phyloP scores from a whole-genome alignment of 1,139 yeast species.

The Suhomyces kunorum region DNA sequence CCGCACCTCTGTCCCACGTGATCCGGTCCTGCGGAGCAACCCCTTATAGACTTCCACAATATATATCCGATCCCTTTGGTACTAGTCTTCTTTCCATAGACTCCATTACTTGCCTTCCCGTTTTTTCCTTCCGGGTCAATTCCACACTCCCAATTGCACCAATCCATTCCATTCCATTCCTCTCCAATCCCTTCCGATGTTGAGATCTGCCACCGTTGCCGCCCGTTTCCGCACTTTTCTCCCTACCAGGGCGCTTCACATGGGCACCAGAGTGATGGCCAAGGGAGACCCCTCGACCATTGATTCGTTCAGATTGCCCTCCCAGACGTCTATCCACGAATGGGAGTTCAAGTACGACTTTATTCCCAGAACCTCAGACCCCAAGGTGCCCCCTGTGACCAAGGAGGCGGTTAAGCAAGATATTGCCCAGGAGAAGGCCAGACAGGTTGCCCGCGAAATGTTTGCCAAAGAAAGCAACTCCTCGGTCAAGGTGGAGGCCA shows the following conservation, averaged over 20 bases:
- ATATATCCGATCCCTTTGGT: neutral
- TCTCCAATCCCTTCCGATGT: slow-evolving; percentile 1
- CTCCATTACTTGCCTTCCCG: neutral
- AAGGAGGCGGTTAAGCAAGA: slow-evolving; percentile 53
- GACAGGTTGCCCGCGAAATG: slow-evolving; percentile 45
- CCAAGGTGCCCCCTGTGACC: slow-evolving; percentile 55
- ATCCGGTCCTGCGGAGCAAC: slow-evolving; percentile 12
- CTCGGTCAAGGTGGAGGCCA: slow-evolving; percentile 49
- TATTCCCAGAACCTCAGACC: slow-evolving; percentile 44
- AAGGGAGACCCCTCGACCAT: slow-evolving; percentile 50
- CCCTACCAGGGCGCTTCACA: neutral
- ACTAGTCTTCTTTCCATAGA: too few species aligned
- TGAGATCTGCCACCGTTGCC: slow-evolving; percentile 1
- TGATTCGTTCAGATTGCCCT: slow-evolving; percentile 47
- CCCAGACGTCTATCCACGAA: slow-evolving; percentile 50
- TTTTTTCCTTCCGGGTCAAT: neutral
- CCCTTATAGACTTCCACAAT: slow-evolving; percentile 3
- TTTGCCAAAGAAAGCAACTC: slow-evolving; percentile 37
- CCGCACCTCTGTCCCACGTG: slow-evolving; percentile 12
- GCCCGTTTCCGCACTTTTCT: slow-evolving; percentile 3
- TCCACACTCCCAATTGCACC: neutral
- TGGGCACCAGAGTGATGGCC: slow-evolving; percentile 20
- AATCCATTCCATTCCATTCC: neutral
- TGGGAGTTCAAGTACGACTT: slow-evolving; percentile 56
- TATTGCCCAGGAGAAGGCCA: slow-evolving; percentile 45